These are phyloP conservation scores for Colletotrichum endophyticum DNA, from an alignment of 2,329 filamentous ascomycete species.

Conservation along the genomic window DNA sequence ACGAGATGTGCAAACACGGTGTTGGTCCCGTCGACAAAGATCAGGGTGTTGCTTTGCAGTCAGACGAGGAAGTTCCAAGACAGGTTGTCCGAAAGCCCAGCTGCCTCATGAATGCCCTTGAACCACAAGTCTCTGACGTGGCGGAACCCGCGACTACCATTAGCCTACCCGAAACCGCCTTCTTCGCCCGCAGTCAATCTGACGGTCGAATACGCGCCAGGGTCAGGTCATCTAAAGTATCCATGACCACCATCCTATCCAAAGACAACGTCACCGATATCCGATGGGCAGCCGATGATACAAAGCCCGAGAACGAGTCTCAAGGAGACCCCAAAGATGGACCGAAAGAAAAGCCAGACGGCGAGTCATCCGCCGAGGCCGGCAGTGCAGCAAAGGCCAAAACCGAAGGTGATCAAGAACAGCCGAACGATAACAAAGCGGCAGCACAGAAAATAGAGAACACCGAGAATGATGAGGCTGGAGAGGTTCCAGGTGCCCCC, in stretches of 20 bases:
- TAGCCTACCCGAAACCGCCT: conserved; percentile 34
- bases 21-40: not conserved
- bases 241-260: conserved; percentile 32
- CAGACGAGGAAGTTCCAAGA: not conserved
- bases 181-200: conserved; percentile 25
- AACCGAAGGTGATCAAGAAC: not conserved
- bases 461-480: not conserved
- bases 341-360: not conserved
- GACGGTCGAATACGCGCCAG: conserved; percentile 27
- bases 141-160: conserved; percentile 39
- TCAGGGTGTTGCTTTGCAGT: not conserved
- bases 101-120: conserved; percentile 25
- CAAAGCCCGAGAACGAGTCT: not conserved
- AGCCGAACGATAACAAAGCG: not conserved
- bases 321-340: not conserved
- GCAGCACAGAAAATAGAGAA: not conserved
- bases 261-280: conserved; percentile 33
- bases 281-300: conserved; percentile 25
- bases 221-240: not conserved
- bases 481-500: not conserved
- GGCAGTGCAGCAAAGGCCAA: not conserved
- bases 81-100: not conserved
- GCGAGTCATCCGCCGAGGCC: not conserved
- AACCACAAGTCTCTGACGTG: conserved; percentile 23
- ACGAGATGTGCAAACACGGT: not conserved